phyloP scores from a whole-genome alignment of 2,329 filamentous ascomycete genomes.

The Xylariaceae sp. region DNA sequence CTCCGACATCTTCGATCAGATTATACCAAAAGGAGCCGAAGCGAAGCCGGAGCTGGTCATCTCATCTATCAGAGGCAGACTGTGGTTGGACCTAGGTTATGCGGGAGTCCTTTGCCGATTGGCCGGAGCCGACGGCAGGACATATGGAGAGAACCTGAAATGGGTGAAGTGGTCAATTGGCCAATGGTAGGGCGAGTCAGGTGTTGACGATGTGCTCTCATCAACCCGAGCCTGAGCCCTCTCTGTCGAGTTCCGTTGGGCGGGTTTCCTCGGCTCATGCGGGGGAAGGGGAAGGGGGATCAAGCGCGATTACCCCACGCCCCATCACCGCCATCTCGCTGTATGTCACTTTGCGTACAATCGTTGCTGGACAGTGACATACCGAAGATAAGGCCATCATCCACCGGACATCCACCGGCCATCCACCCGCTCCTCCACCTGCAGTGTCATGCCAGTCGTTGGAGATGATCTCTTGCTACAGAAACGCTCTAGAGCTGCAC shows the following conservation, averaged over 20 bases:
- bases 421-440: background rate
- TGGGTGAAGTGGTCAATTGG: conserved; percentile 11
- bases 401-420: background rate
- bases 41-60: background rate
- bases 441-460: background rate
- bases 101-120: conserved; percentile 1
- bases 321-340: background rate
- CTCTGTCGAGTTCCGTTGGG: no score
- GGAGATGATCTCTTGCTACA: no score
- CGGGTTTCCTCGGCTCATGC: conserved; percentile 33
- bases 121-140: background rate
- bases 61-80: background rate
- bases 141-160: conserved; percentile 11
- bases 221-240: background rate
- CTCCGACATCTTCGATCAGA: no score
- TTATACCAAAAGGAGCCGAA: background rate
- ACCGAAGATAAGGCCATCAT: background rate
- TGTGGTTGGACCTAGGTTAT: background rate
- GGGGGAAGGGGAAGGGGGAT: conserved; percentile 17
- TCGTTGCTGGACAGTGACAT: conserved; percentile 9
- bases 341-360: conserved; percentile 5
- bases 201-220: background rate
- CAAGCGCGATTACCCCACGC: conserved; percentile 9
- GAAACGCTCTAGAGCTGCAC: no score
- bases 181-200: conserved; percentile 9